phyloP scores from a whole-genome alignment of 306 rosid genomes.

The Acacia confusa region DNA sequence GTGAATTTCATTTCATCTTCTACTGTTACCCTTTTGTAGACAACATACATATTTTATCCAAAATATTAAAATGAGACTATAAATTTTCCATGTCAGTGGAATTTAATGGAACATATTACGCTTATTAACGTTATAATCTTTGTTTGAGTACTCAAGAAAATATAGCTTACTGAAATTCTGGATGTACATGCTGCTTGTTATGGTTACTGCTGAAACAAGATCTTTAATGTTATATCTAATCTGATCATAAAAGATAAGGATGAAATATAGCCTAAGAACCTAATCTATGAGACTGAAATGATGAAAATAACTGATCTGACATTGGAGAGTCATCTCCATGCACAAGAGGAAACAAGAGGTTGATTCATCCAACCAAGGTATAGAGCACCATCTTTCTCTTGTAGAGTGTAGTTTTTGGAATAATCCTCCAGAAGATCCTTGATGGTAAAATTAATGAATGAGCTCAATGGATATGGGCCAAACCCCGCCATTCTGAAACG shows the following conservation, averaged over 20 bases:
- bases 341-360: slow-evolving; percentile 63
- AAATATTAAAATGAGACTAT: background rate
- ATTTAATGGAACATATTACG: background rate
- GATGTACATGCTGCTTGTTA: background rate
- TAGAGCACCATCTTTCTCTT: slow-evolving; percentile 73
- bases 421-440: slow-evolving; percentile 63
- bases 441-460: slow-evolving; percentile 63
- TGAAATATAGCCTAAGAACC: slow-evolving; percentile 19
- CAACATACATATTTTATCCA: background rate
- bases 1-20: background rate
- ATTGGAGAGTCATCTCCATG: slow-evolving; percentile 63
- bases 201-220: background rate
- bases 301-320: slow-evolving; percentile 18
- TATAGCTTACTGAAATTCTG: slow-evolving; percentile 1
- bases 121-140: background rate
- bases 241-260: background rate
- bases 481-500: slow-evolving; percentile 80
- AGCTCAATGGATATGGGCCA: slow-evolving; percentile 66
- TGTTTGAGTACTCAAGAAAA: background rate
- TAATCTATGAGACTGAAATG: background rate
- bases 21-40: background rate
- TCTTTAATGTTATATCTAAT: slow-evolving; percentile 3
- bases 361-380: slow-evolving; percentile 81
- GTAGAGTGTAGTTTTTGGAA: slow-evolving; percentile 69
- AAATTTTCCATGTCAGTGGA: background rate